These are phyloP conservation scores for Stenocarpella maydis DNA, from an alignment of 2,329 filamentous ascomycete species.

Conservation along the genomic window DNA sequence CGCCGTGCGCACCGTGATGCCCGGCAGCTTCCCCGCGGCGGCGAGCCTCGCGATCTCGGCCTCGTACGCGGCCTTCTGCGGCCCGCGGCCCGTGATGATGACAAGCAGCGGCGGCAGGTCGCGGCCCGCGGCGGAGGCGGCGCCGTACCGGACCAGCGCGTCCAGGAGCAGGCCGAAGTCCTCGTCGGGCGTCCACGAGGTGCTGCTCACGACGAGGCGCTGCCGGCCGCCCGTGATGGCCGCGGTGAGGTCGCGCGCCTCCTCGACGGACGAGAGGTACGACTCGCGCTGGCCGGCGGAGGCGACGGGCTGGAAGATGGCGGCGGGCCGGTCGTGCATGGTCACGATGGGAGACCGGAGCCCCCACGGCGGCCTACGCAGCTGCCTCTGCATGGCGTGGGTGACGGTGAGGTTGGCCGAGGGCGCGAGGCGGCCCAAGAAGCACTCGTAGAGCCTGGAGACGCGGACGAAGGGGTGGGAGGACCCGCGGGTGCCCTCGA, in stretches of 20 bases:
- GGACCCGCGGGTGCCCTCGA: constrained; percentile 67
- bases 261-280: constrained; percentile 72
- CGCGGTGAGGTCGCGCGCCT: constrained; percentile 67
- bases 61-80: constrained; percentile 80
- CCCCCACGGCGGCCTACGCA: constrained; percentile 69
- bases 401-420: constrained; percentile 87
- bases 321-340: constrained; percentile 86
- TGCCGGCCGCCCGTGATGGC: constrained; percentile 66
- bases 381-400: constrained; percentile 81
- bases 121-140: constrained; percentile 51
- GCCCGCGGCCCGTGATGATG: constrained; percentile 94
- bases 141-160: constrained; percentile 75
- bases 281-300: constrained; percentile 54
- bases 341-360: constrained; percentile 72
- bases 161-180: constrained; percentile 90
- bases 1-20: constrained; percentile 78
- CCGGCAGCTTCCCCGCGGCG: constrained; percentile 68
- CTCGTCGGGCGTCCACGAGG: constrained; percentile 97
- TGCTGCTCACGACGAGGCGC: constrained; percentile 86
- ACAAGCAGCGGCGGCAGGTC: constrained; percentile 73
- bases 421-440: constrained; percentile 72
- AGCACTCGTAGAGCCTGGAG: constrained; percentile 79
- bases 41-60: constrained; percentile 69
- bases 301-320: constrained; percentile 78
- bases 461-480: constrained; percentile 79